Evolutionary conservation across 768 basidiomycete genomes (phyloP).

Genomic region (Agaricus sinodeliciosus): DNA sequence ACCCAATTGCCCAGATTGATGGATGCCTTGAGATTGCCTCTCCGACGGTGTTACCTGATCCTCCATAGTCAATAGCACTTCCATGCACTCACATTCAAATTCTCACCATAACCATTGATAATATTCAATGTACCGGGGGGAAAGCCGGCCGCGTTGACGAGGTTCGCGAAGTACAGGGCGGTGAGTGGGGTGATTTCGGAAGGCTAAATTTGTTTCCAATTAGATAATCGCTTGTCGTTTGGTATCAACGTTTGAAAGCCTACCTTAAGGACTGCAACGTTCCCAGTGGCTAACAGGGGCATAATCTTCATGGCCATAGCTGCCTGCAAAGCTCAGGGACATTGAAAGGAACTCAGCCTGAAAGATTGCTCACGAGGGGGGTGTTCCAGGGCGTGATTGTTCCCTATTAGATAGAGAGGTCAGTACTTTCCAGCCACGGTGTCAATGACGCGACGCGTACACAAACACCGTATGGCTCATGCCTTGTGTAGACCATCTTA

Average conservation of each 20-base stretch:
- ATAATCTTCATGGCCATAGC: constrained; percentile 62
- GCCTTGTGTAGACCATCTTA: constrained; percentile 62
- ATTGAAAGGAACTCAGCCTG: not conserved
- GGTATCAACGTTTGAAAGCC: not conserved
- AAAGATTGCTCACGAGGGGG: constrained; percentile 18
- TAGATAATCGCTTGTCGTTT: too few relatives aligned
- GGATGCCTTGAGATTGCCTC: constrained; percentile 60
- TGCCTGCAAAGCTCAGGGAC: not conserved
- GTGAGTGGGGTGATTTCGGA: constrained; percentile 71
- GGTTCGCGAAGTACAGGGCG: constrained; percentile 42
- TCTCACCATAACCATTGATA: constrained; percentile 53
- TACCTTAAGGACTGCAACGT: constrained; percentile 62
- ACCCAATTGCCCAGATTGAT: constrained; percentile 64
- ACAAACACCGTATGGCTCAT: constrained; percentile 57
- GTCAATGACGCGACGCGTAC: constrained; percentile 14
- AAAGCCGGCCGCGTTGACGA: constrained; percentile 66
- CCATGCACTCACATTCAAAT: not conserved
- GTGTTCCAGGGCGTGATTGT: constrained; percentile 63
- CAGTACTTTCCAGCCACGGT: constrained; percentile 15
- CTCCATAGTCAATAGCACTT: constrained; percentile 16
- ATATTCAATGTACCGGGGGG: constrained; percentile 74
- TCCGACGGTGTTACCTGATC: constrained; percentile 46
- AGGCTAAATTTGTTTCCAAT: constrained; percentile 26
- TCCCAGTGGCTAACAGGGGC: constrained; percentile 75
- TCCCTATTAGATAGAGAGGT: constrained; percentile 16